Percentiles rank a stretch among this genome's conserved stretches.
Evolutionary conservation across 345 rosid species (phyloP).

Genomic region (Adansonia digitata): DNA sequence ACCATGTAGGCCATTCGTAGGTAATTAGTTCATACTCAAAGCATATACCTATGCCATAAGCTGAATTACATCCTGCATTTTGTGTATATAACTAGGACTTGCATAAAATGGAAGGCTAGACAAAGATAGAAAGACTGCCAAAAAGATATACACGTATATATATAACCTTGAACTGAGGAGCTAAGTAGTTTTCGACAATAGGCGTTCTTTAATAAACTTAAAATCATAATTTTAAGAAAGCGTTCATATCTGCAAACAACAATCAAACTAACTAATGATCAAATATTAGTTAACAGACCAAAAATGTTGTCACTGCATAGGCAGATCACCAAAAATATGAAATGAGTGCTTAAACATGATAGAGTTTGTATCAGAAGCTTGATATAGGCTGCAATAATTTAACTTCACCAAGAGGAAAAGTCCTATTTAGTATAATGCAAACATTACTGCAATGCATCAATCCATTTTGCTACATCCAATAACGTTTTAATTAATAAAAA

Average conservation of each 20-base stretch:
- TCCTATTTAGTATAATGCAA: neutral
- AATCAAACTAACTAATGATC: conserved; percentile 9
- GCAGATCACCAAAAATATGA: neutral
- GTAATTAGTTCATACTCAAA: conserved; percentile 90
- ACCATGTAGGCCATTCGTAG: conserved; percentile 98
- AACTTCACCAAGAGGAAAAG: neutral
- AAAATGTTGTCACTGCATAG: neutral
- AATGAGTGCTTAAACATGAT: neutral
- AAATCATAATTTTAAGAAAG: conserved; percentile 93
- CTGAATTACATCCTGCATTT: conserved; percentile 86
- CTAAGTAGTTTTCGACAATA: conserved; percentile 92
- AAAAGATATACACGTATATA: conserved; percentile 1
- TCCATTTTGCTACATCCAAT: neutral
- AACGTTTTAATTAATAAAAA: neutral
- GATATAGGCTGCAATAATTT: neutral
- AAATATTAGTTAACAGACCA: neutral
- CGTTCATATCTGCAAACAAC: conserved; percentile 78
- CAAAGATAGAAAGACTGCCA: neutral
- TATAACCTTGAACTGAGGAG: conserved; percentile 99
- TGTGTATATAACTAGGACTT: conserved; percentile 14
- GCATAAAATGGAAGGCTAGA: neutral
- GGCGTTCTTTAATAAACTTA: conserved; percentile 91
- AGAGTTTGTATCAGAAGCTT: neutral
- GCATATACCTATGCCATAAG: conserved; percentile 88
- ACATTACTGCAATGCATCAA: neutral